Evolutionary conservation across 2,329 filamentous ascomycete species (phyloP).

Genomic region (Chaetomiaceae sp.): DNA sequence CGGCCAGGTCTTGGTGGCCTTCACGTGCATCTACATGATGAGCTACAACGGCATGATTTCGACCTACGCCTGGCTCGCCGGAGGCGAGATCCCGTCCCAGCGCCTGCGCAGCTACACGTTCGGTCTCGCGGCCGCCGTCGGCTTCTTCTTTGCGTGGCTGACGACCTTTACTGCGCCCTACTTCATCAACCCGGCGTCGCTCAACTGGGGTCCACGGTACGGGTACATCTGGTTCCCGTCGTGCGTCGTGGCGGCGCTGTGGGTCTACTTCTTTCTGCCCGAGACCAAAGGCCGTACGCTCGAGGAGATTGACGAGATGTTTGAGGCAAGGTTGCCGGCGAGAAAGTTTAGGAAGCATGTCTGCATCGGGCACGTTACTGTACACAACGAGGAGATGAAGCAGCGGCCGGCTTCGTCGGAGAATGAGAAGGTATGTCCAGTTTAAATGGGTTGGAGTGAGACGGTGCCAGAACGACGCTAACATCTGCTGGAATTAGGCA

Average conservation of each 20-base stretch:
- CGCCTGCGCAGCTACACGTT: slow-evolving; percentile 54
- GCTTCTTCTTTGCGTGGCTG: slow-evolving; percentile 53
- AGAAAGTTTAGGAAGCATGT: slow-evolving; percentile 38
- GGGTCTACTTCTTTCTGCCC: slow-evolving; percentile 48
- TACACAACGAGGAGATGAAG: neutral
- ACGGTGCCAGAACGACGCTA: no score
- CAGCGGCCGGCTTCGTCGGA: slow-evolving; percentile 6
- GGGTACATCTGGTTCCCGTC: slow-evolving; percentile 54
- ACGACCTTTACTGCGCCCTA: slow-evolving; percentile 57
- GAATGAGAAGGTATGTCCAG: slow-evolving; percentile 16
- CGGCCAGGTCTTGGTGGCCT: slow-evolving; percentile 47
- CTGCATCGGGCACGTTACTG: slow-evolving; percentile 19
- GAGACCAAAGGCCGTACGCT: slow-evolving; percentile 48
- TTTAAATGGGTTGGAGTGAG: no score
- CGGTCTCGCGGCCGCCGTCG: slow-evolving; percentile 50
- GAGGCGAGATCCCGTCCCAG: slow-evolving; percentile 55
- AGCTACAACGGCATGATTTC: slow-evolving; percentile 51
- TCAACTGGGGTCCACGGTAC: slow-evolving; percentile 56
- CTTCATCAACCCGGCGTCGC: slow-evolving; percentile 51
- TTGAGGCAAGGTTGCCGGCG: slow-evolving; percentile 36
- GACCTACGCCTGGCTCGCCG: slow-evolving; percentile 54
- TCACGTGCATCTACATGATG: slow-evolving; percentile 51
- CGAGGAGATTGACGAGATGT: slow-evolving; percentile 54
- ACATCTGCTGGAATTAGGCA: no score
- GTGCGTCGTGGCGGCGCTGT: slow-evolving; percentile 36